Conservation (phyloP, 805 yeast genomes). For the Isabelozyma gotoi region DNA sequence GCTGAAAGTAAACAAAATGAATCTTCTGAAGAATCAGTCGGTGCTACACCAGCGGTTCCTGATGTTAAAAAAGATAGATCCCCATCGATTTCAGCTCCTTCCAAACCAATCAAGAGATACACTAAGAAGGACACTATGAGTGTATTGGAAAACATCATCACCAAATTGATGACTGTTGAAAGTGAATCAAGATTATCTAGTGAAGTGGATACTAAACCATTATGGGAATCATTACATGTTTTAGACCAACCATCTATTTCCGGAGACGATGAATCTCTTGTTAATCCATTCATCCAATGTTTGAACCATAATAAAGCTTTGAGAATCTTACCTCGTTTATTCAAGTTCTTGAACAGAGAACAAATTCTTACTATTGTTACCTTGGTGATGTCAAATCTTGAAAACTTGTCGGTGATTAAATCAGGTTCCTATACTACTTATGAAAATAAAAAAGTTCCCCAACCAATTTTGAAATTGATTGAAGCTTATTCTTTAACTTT, state of each 20-base stretch:
- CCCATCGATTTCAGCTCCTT: conserved; percentile 31
- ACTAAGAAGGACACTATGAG: conserved; percentile 51
- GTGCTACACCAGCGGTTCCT: conserved; percentile 8
- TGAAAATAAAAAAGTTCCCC: conserved; percentile 49
- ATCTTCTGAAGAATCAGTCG: conserved; percentile 13
- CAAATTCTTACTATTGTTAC: conserved; percentile 77
- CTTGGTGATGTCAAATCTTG: conserved; percentile 75
- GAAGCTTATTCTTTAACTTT: conserved; percentile 80
- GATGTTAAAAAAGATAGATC: conserved; percentile 24
- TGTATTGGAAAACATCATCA: conserved; percentile 75
- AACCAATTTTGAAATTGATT: conserved; percentile 54
- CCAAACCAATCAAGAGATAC: conserved; percentile 31
- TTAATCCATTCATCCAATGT: conserved; percentile 80
- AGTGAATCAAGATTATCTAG: conserved; percentile 45
- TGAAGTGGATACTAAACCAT: conserved; percentile 37
- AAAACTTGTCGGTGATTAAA: conserved; percentile 72
- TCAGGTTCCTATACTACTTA: conserved; percentile 78
- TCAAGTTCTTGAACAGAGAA: conserved; percentile 74
- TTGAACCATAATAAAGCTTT: conserved; percentile 84
- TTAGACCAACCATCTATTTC: conserved; percentile 60
- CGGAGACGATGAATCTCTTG: conserved; percentile 46
- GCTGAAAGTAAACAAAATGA: conserved; percentile 19
- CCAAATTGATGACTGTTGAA: conserved; percentile 75
- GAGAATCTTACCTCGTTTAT: conserved; percentile 84
- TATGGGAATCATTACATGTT: conserved; percentile 80